Base-by-base conservation (phyloP, 2,329 filamentous ascomycete genomes). In the Mollisia scopiformis region DNA sequence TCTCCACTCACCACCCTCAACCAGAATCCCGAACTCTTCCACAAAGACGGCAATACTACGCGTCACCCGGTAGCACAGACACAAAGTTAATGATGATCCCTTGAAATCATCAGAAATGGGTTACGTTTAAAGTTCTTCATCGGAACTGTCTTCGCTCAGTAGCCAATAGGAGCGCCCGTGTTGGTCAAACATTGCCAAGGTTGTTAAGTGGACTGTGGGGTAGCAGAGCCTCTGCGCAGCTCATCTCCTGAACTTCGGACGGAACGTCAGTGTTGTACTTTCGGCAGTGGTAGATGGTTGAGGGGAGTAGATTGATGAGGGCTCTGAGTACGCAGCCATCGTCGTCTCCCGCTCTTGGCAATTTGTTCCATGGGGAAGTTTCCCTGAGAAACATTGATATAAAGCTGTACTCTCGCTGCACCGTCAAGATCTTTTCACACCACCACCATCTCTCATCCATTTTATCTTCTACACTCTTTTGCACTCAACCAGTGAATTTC, bases 401-500 rank as follows among this genome's bases (percentile, higher is more conserved):
- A 33, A 19, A 11, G 7, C 13, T 21, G 6, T 10, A 5, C 4
- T 11, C 25, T 31, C 14, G 16, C 23, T 16, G 8, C n/a, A 10
- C 46, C 10, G 23, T 49, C 46, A n/a, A 8, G 19, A 43, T 43
- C 30, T 49, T 23, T 30, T 55, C 28, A 41, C 54, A n/a, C n/a
- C 31, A 58, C 19, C n/a, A 56, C 39, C 21, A 33, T 19, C 4
- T 30, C 43, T 55, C 51, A 46, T 25, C 59, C 50, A 59, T 41
- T 43, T 57, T 47, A 50, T 59, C 30, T 54, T 58, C 51, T 47
- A 41, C 49, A 30, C 37, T 50, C 27, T 28, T 27, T 50, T 58
- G 33, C 57, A 55, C 57, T 35, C 35, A 43, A 28, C 11, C 39
- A 43, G 16, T 19, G 21, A 37, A 4, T 52, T 58, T 37, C 31